phyloP scores from a whole-genome alignment of 2,329 filamentous ascomycete genomes.

The Ploettnerulaceae sp. region DNA sequence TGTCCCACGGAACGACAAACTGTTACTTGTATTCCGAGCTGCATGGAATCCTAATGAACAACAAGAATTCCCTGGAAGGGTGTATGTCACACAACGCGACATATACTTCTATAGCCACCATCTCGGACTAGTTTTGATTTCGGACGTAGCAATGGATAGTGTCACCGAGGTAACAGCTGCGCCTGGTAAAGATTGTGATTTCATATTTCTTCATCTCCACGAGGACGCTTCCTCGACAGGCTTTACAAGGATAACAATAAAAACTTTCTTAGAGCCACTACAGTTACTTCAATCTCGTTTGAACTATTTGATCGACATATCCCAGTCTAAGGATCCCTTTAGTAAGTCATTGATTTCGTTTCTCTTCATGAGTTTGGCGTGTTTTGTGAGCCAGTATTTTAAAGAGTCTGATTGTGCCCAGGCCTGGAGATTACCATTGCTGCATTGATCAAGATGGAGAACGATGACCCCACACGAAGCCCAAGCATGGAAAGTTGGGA shows the following conservation, averaged over 20 bases:
- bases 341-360: constrained; percentile 29
- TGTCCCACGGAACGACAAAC: constrained; percentile 69
- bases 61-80: constrained; percentile 74
- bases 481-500: constrained; percentile 89
- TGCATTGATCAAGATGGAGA: constrained; percentile 70
- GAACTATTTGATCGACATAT: constrained; percentile 79
- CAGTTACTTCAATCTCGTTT: constrained; percentile 76
- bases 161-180: constrained; percentile 88
- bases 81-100: constrained; percentile 81
- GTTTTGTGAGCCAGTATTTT: background rate
- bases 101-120: constrained; percentile 98
- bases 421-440: constrained; percentile 63
- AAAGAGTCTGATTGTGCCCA: constrained; percentile 9
- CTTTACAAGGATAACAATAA: constrained; percentile 65
- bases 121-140: constrained; percentile 82
- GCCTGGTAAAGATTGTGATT: constrained; percentile 87
- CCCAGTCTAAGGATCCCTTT: constrained; percentile 65
- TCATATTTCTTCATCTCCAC: constrained; percentile 73
- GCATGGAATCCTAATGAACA: constrained; percentile 74
- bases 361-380: background rate
- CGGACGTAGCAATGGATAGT: constrained; percentile 64
- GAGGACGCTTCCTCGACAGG: constrained; percentile 24
- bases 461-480: constrained; percentile 52
- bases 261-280: constrained; percentile 87
- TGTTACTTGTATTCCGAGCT: constrained; percentile 88